Base-by-base conservation (phyloP, 306 rosid species). In the Bauhinia variegata region DNA sequence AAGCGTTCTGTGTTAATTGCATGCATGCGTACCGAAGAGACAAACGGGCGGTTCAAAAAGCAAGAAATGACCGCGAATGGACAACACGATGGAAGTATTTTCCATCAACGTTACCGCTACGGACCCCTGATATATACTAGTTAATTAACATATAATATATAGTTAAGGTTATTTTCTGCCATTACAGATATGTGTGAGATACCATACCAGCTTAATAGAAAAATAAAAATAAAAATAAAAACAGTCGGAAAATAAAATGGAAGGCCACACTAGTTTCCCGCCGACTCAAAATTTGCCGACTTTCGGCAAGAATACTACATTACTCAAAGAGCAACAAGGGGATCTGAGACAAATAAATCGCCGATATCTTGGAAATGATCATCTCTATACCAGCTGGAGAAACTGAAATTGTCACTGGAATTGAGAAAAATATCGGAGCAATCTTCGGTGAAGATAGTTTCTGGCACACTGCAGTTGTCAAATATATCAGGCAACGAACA, bases 321-420 rank as follows among this genome's bases (percentile, higher is more conserved):
- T 36, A 3, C 36, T 83, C 76, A 89, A 8, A 84, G 85, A 41
- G 96, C 89, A 7, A 90, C 39, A 15, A 83, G 80, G 17, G 91
- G 75, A 70, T 90, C 97, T 1, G 87, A 72, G 34, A 71, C 73
- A 66, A 95, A 90, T 5, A 95, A 62, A 70, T 95, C 99, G 14
- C 86, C 89, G 75, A 95, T 86, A 30, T 95, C 99, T 80, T 90
- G 96, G 14, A 90, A 90, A 56, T 71, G 68, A 46, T 95, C 97
- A 28, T 83, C 88, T 16, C 43, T 48, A 0, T 47, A 74, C 75
- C 75, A 80, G 10, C 39, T 71, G 3, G 79, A 46, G 13, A 79
- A 69, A 0, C 85, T 81, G 11, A 87, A 76, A 61, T 79, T 78
- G 44, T 75, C 82, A 49, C 28, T 31, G 0, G 84, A 47, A 54